Base-by-base conservation (phyloP, 768 basidiomycete genomes). In the Collybiopsis confluens region DNA sequence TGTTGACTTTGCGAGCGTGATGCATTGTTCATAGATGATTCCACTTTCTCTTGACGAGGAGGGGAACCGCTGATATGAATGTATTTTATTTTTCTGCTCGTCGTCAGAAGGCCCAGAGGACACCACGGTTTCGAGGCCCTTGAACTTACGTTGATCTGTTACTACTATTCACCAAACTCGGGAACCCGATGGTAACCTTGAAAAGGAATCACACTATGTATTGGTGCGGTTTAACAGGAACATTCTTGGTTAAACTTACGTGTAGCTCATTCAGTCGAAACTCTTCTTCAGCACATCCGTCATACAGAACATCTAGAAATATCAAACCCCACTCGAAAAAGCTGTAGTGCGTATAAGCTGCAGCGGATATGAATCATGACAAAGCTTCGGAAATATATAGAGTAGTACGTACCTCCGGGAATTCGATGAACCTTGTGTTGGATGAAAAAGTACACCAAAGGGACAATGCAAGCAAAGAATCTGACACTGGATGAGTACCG, bases 251-350 rank as follows among this genome's bases (percentile, higher is more conserved):
- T 48, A 48, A 26, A 48, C 47, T 48, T 45, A 53, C 52, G n/a
- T 45, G 35, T 35, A 53, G 45, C 16, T 53, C 23, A 27, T 44
- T 40, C 4, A 53, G 27, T 30, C 41, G 11, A 56, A 90, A 81
- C 59, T 90, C 89, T 26, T 74, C 68, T 52, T 76, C 80, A 1
- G 79, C 61, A n/a, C 86, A 66, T 0, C 89, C 82, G 63, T 92
- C 90, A 59, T 82, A 92, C 13, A 81, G 54, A 23, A 92, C 72
- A 54, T 92, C 90, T 42, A 86, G 73, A 48, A 86, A 63, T 52
- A 92, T 90, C 45, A 92, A 79, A 7, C 73, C 74, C 93, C 93
- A 96, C 69, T 96, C 93, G 60, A 90, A 89, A 68, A 94, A 86
- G 42, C 86, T 82, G 62, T 94, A 96, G 40, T 71, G 71, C 2